Evolutionary conservation across 441 rosid genomes (phyloP).

Genomic region (Erodium trifolium): DNA sequence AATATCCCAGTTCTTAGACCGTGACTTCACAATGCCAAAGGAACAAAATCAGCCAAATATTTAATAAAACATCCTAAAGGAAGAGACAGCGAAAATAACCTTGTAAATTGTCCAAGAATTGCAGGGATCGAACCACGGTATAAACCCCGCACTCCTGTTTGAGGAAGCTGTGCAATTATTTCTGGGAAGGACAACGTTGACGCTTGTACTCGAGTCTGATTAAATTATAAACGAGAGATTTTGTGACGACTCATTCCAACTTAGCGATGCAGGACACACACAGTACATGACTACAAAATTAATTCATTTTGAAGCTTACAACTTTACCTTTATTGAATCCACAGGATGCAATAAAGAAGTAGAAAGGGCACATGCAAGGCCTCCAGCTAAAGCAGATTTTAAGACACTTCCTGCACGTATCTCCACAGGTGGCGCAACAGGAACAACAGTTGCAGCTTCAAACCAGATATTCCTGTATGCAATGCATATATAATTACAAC

Average conservation of each 20-base stretch:
- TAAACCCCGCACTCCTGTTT: conserved; percentile 73
- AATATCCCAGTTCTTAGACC: conserved; percentile 92
- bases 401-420: conserved; percentile 83
- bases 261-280: not conserved
- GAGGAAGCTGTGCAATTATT: conserved; percentile 80
- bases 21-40: conserved; percentile 48
- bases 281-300: not conserved
- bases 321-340: conserved; percentile 71
- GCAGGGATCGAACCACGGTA: conserved; percentile 96
- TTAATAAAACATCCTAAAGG: not conserved
- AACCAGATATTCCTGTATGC: conserved; percentile 82
- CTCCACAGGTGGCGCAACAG: conserved; percentile 90
- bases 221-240: conserved; percentile 2
- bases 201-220: conserved; percentile 93
- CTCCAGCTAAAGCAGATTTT: conserved; percentile 93
- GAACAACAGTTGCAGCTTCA: conserved; percentile 94
- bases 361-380: conserved; percentile 88
- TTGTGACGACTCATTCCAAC: not conserved
- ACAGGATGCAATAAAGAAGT: conserved; percentile 79
- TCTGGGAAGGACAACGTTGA: conserved; percentile 79
- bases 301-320: conserved; percentile 11
- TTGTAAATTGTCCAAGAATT: conserved; percentile 89
- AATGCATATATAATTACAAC: conserved; percentile 16
- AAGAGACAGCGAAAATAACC: conserved; percentile 34
- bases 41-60: conserved; percentile 8